phyloP scores from a whole-genome alignment of 2,329 filamentous ascomycete genomes.

The Capronia americana region DNA sequence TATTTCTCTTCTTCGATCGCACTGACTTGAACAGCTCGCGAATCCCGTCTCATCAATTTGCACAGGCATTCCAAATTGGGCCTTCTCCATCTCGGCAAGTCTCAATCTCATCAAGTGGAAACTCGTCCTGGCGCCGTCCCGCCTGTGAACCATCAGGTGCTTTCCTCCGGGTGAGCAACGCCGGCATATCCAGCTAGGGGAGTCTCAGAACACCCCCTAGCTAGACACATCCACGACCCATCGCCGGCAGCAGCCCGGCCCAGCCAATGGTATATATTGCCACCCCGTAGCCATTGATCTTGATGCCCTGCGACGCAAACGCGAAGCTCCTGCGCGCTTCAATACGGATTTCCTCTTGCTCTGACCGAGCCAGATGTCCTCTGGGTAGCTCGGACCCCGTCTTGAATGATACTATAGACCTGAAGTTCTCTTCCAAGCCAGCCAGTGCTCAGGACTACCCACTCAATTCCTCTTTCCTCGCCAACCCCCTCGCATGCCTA shows the following conservation, averaged over 20 bases:
- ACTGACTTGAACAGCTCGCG: neutral
- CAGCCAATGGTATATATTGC: neutral
- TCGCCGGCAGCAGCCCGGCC: neutral
- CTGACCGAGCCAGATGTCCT: neutral
- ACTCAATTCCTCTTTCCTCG: slow-evolving; percentile 80
- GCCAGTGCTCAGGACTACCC: slow-evolving; percentile 44
- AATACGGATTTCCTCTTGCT: neutral
- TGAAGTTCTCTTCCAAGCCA: neutral
- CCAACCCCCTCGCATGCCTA: slow-evolving; percentile 80
- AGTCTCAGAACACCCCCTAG: neutral
- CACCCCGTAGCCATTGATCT: neutral
- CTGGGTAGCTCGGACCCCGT: neutral
- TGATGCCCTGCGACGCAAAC: neutral
- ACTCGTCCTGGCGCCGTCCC: neutral
- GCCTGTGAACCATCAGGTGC: neutral
- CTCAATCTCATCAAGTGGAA: no score
- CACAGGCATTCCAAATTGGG: neutral
- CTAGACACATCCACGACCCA: neutral
- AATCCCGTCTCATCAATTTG: neutral
- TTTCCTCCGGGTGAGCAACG: neutral
- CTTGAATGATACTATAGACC: neutral
- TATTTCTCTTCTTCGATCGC: neutral
- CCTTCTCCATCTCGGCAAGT: neutral
- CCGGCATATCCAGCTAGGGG: neutral
- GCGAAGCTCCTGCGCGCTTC: neutral